Base-by-base conservation (phyloP, 148 eudicot species). In the Chenopodium album region DNA sequence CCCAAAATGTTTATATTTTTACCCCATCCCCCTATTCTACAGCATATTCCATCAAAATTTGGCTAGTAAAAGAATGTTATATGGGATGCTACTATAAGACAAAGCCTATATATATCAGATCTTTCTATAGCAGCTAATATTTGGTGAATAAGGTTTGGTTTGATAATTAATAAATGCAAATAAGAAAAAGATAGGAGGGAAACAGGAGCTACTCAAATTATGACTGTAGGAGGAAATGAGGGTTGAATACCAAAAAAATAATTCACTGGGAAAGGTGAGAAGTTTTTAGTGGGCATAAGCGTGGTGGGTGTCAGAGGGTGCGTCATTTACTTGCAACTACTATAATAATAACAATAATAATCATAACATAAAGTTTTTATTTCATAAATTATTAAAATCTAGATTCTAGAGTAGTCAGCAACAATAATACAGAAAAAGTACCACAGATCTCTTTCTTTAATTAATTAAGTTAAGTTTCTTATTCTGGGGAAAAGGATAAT, bases 251-350 rank as follows among this genome's bases (percentile, higher is more conserved):
- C 67, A 6, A 59, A 63, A 76, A 72, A 63, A 72, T 59, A 71
- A 41, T 34, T 71, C 71, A 79, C 65, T 76, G 83, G 77, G 77
- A 84, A 84, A 84, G 73, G 83, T 80, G 83, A 71, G 83, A 17
- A 54, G 16, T 80, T 80, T 80, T 84, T 80, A 77, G 86, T 84
- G 87, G 87, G 79, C 48, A 73, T 56, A 50, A 74, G 82, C 84
- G 87, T 81, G 87, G 77, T 81, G 76, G 85, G 76, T 82, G 87
- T 85, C 87, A 85, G 87, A 85, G 20, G 81, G 13, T 81, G 76
- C 79, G 67, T 82, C 78, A 73, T 78, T 81, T 73, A 82, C 78
- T 80, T 31, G 23, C 56, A 77, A 68, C 52, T 72, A 71, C 75
- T 77, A 67, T 59, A 73, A 44, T 66, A 13, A 67, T 67, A 67